Conservation (phyloP, 805 yeast species). For the Zygotorulaspora sp. region DNA sequence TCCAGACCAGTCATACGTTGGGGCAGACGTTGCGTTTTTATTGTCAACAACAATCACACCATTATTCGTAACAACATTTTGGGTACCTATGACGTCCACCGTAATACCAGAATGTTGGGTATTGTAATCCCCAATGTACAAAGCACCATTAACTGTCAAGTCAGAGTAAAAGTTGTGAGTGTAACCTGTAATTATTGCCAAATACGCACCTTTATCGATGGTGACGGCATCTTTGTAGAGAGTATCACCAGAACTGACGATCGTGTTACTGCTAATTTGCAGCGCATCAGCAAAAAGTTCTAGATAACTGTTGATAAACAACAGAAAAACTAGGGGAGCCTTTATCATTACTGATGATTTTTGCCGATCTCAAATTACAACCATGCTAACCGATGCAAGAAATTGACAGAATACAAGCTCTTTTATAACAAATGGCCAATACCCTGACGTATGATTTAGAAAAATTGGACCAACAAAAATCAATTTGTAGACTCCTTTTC, state of each 20-base stretch:
- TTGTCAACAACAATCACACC: conserved; percentile 16
- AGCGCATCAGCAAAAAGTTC: no score
- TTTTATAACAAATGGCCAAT: no score
- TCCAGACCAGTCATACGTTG: conserved; percentile 11
- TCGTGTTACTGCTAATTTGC: no score
- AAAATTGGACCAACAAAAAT: no score
- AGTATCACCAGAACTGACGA: conserved; percentile 3
- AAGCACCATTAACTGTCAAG: conserved; percentile 11
- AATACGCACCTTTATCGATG: conserved; percentile 7
- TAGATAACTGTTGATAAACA: no score
- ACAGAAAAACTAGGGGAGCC: no score
- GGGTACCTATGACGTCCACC: conserved; percentile 7
- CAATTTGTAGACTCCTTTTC: no score
- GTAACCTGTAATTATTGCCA: conserved; percentile 13
- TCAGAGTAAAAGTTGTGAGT: conserved; percentile 5
- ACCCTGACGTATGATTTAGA: no score
- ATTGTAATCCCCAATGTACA: conserved; percentile 13
- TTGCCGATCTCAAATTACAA: no score
- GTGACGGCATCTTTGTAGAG: conserved; percentile 5
- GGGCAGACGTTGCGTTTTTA: conserved; percentile 9
- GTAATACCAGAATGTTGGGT: conserved; percentile 6
- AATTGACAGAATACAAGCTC: no score
- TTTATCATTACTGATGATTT: no score
- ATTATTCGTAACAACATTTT: conserved; percentile 6
- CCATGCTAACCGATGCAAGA: no score